These are phyloP conservation scores for Sugiyamaella lignohabitans DNA, from an alignment of 805 yeast genomes.

Conservation along the genomic window DNA sequence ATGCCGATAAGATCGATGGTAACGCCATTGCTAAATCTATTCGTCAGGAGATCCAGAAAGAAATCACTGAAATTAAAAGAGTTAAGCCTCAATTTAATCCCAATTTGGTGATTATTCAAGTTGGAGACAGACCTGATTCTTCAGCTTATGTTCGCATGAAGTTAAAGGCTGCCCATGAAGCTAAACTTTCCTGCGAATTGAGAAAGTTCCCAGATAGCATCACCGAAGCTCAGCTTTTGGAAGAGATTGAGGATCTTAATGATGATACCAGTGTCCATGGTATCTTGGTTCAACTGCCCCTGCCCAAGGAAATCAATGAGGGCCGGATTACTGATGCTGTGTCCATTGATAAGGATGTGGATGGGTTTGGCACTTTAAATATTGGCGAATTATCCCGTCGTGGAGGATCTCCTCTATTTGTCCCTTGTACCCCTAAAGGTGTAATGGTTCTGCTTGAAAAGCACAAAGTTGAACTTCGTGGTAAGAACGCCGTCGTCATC, in stretches of 20 bases:
- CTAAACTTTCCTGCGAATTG: conserved; percentile 64
- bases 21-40: conserved; percentile 41
- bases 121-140: conserved; percentile 85
- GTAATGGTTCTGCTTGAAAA: conserved; percentile 71
- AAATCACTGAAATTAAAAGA: conserved; percentile 21
- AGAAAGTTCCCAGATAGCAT: conserved; percentile 58
- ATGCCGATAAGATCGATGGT: conserved; percentile 45
- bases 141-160: conserved; percentile 88
- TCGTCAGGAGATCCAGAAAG: conserved; percentile 18
- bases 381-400: conserved; percentile 86
- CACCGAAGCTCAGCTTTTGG: conserved; percentile 46
- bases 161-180: conserved; percentile 80
- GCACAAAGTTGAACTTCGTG: conserved; percentile 60
- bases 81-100: conserved; percentile 49
- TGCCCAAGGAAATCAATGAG: conserved; percentile 77
- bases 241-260: conserved; percentile 57
- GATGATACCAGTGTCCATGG: conserved; percentile 78
- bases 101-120: conserved; percentile 75
- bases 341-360: conserved; percentile 81
- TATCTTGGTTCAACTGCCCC: conserved; percentile 80
- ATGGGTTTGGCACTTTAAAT: conserved; percentile 85
- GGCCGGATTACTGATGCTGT: conserved; percentile 74
- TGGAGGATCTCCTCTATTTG: conserved; percentile 73
- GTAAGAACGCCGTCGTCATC: conserved; percentile 81
- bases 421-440: conserved; percentile 96